A percentile compares a stretch with the other conserved stretches of the same genome.
Evolutionary conservation across 2,329 filamentous ascomycete genomes (phyloP).

Genomic region (Ophiocordyceps camponoti-rufipedis): DNA sequence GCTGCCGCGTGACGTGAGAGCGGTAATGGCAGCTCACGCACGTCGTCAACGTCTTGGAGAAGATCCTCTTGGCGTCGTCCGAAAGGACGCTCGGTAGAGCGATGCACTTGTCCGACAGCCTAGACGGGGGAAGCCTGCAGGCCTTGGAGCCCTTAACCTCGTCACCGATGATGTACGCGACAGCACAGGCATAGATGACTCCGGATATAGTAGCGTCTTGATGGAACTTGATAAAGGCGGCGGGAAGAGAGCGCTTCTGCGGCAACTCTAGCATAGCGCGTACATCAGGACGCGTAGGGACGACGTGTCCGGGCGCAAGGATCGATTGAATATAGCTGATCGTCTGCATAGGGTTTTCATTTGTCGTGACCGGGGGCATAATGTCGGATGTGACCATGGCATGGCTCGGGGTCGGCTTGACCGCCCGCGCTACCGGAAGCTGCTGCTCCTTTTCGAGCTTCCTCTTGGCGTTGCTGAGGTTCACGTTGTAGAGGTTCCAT

Average conservation of each 20-base stretch:
- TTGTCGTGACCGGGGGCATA: not conserved
- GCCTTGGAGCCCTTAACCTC: slow-evolving; percentile 6
- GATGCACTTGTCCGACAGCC: slow-evolving; percentile 11
- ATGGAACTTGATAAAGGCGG: slow-evolving; percentile 9
- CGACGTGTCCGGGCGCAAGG: slow-evolving; percentile 6
- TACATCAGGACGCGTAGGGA: slow-evolving; percentile 8
- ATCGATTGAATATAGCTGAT: slow-evolving; percentile 8
- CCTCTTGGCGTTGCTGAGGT: not conserved
- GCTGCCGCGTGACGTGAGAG: slow-evolving; percentile 6
- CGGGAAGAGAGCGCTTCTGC: slow-evolving; percentile 9
- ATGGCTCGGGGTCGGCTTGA: not conserved
- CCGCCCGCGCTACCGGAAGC: not conserved
- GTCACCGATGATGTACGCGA: slow-evolving; percentile 14
- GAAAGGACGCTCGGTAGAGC: slow-evolving; percentile 7
- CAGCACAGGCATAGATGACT: slow-evolving; percentile 10
- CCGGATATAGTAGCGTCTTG: slow-evolving; percentile 5
- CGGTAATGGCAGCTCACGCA: slow-evolving; percentile 16
- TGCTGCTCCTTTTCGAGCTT: not conserved
- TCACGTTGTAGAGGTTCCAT: too few species aligned
- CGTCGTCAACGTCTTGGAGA: slow-evolving; percentile 4
- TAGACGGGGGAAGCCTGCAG: slow-evolving; percentile 1
- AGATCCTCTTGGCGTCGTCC: slow-evolving; percentile 3
- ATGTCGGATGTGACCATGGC: not conserved
- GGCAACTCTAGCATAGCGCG: slow-evolving; percentile 6
- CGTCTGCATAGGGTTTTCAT: slow-evolving; percentile 1